These are phyloP conservation scores for Macadamia tetraphylla DNA, from an alignment of 164 flowering plant species.

Conservation along the genomic window DNA sequence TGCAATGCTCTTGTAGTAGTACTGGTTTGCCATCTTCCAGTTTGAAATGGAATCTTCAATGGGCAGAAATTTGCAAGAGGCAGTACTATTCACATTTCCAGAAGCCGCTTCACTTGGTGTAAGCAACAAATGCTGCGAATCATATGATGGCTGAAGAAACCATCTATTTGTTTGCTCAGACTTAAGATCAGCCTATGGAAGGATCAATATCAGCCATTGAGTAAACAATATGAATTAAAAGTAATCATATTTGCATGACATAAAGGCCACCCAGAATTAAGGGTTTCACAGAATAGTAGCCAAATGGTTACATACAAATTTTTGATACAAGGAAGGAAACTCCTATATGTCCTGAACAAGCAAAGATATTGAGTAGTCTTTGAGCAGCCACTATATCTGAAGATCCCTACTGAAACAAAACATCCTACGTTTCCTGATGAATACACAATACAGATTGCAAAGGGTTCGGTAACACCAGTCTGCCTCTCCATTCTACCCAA, in stretches of 20 bases:
- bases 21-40: conserved; percentile 58
- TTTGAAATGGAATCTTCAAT: conserved; percentile 17
- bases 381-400: no score
- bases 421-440: no score
- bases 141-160: conserved; percentile 67
- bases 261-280: neutral
- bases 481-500: no score
- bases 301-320: neutral
- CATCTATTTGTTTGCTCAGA: conserved; percentile 33
- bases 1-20: conserved; percentile 68
- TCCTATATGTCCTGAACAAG: no score
- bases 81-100: conserved; percentile 9
- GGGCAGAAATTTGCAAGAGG: conserved; percentile 8
- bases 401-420: no score
- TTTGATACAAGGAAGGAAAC: no score
- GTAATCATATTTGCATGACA: neutral
- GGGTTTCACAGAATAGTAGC: neutral
- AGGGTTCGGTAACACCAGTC: no score
- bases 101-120: conserved; percentile 15
- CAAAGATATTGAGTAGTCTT: no score
- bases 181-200: conserved; percentile 31
- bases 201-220: conserved; percentile 1
- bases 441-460: no score
- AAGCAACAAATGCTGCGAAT: conserved; percentile 51
- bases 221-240: conserved; percentile 2